Evolutionary conservation across 176 grass and related monocot species (phyloP).

Genomic region (Eragrostis curvula): DNA sequence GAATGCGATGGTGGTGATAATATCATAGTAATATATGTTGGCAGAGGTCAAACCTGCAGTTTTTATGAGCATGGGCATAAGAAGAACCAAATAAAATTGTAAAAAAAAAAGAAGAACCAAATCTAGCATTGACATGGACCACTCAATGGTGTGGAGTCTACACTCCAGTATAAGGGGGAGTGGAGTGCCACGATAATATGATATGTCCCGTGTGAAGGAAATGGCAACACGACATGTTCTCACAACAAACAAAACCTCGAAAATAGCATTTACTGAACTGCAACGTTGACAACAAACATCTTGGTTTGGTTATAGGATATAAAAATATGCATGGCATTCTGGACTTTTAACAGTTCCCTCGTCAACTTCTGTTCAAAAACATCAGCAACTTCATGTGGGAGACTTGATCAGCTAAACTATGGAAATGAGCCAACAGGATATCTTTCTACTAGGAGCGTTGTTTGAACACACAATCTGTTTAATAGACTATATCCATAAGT

Average conservation of each 20-base stretch:
- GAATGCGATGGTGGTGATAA: not conserved
- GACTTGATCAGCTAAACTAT: not conserved
- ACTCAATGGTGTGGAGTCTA: too few species aligned
- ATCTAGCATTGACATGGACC: conserved; percentile 22
- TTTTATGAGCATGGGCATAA: conserved; percentile 16
- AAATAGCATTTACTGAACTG: not conserved
- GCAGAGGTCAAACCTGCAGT: conserved; percentile 31
- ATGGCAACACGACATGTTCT: not conserved
- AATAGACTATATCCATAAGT: too few species aligned
- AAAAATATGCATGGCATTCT: not conserved
- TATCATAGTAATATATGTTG: conserved; percentile 4
- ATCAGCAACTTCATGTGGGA: not conserved
- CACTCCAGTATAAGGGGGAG: too few species aligned
- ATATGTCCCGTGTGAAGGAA: too few species aligned
- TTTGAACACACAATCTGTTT: not conserved
- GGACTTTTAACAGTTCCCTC: not conserved
- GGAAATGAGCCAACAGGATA: not conserved
- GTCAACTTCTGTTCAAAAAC: not conserved
- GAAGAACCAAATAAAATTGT: not conserved
- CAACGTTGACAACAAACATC: not conserved
- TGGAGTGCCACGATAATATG: too few species aligned
- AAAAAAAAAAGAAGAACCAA: not conserved
- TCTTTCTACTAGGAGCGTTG: not conserved
- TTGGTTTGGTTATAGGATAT: not conserved
- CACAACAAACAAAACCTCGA: not conserved